A percentile compares a stretch with the other conserved stretches of the same genome.
phyloP scores from a whole-genome alignment of 208 protist genomes.

The Trypanosoma platydactyli region DNA sequence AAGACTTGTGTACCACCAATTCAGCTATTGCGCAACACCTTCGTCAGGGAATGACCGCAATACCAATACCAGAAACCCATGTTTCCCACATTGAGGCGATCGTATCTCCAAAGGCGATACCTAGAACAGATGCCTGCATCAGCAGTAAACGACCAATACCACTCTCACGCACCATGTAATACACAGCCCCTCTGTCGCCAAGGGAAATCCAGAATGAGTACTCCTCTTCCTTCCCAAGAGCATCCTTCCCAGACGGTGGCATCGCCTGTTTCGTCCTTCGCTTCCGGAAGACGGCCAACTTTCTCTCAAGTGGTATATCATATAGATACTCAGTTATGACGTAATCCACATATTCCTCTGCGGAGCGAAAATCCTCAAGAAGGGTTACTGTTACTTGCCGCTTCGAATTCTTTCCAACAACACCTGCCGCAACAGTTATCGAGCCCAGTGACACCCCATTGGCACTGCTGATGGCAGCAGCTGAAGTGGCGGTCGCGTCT shows the following conservation, averaged over 20 bases:
- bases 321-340: conserved; percentile 61
- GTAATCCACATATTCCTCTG: conserved; percentile 70
- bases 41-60: conserved; percentile 11
- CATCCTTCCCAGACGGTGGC: background rate
- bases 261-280: conserved; percentile 6
- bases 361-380: conserved; percentile 57
- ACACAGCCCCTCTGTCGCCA: conserved; percentile 24
- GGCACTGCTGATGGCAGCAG: conserved; percentile 6
- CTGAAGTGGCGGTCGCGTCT: conserved; percentile 1
- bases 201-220: conserved; percentile 59
- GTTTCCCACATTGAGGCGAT: conserved; percentile 17
- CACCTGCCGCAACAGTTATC: conserved; percentile 9
- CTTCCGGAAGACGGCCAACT: conserved; percentile 23
- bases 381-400: conserved; percentile 37
- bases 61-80: conserved; percentile 26
- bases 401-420: background rate
- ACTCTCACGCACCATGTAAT: conserved; percentile 46
- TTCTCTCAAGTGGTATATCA: conserved; percentile 44
- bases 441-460: conserved; percentile 9
- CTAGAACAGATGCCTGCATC: conserved; percentile 38
- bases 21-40: background rate
- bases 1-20: no score
- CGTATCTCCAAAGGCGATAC: conserved; percentile 10
- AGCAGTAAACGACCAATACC: conserved; percentile 66
- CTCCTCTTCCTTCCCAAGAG: conserved; percentile 28